Conservation (phyloP, 228 moss, liverwort and hornwort species). For the Sphagnum magellanicum region DNA sequence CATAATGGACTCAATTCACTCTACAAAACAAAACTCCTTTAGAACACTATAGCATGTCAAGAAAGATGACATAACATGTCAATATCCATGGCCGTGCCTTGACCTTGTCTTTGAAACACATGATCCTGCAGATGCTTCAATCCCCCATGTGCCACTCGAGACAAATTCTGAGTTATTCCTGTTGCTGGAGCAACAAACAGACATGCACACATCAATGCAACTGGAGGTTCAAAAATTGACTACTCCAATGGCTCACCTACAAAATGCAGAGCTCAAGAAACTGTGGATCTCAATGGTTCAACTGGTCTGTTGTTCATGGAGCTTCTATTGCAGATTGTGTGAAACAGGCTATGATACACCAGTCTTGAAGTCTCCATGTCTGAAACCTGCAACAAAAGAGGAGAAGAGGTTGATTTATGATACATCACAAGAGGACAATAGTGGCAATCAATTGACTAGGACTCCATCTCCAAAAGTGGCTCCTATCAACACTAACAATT, state of each 20-base stretch:
- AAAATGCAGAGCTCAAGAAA: constrained; percentile 28
- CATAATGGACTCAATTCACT: too few species aligned
- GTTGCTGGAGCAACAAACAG: not conserved
- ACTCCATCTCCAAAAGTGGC: constrained; percentile 7
- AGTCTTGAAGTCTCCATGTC: constrained; percentile 2
- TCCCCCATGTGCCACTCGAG: too few species aligned
- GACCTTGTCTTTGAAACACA: too few species aligned
- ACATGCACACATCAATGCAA: not conserved
- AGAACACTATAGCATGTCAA: too few species aligned
- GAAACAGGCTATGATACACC: not conserved
- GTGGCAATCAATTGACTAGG: constrained; percentile 1
- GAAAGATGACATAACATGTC: too few species aligned
- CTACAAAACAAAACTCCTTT: too few species aligned
- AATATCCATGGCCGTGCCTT: too few species aligned
- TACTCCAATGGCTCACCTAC: constrained; percentile 37
- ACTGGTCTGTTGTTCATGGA: constrained; percentile 44
- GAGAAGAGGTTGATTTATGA: constrained; percentile 9
- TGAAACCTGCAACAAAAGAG: constrained; percentile 15
- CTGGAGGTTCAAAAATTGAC: not conserved
- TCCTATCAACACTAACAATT: constrained; percentile 9
- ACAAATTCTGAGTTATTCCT: constrained; percentile 14
- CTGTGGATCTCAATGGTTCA: constrained; percentile 50
- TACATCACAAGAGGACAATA: constrained; percentile 7
- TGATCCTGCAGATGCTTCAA: constrained; percentile 31
- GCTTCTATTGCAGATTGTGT: constrained; percentile 32